phyloP scores from a whole-genome alignment of 768 basidiomycete species.

The Russula brevipes region DNA sequence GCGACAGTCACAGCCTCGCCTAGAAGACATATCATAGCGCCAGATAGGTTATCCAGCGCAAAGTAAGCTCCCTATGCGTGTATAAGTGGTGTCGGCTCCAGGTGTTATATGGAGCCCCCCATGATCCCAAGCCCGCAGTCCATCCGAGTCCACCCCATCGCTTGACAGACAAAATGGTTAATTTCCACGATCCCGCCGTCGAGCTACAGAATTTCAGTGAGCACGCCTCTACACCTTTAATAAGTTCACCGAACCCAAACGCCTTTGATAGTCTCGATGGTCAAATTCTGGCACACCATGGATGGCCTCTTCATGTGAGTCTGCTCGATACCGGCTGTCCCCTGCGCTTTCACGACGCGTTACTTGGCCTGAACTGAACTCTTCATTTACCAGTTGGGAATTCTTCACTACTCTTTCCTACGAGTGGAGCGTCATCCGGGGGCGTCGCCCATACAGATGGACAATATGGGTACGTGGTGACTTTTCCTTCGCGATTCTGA shows the following conservation, averaged over 20 bases:
- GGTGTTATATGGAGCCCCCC: neutral
- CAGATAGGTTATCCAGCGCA: too few species aligned
- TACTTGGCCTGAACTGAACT: neutral
- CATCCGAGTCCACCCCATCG: too few species aligned
- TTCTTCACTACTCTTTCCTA: neutral
- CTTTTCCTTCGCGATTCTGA: neutral
- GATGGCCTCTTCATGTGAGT: neutral
- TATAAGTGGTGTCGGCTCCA: neutral
- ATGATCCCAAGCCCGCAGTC: neutral
- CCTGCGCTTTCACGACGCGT: too few species aligned
- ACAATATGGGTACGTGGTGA: slow-evolving; percentile 11
- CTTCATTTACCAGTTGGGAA: neutral
- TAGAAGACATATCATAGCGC: too few species aligned
- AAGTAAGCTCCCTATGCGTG: too few species aligned
- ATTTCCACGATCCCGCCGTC: neutral
- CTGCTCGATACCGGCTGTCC: too few species aligned
- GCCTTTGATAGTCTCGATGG: neutral
- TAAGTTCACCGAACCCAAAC: neutral
- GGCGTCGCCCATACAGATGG: neutral
- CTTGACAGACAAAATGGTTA: neutral
- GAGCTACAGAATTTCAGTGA: too few species aligned
- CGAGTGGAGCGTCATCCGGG: neutral
- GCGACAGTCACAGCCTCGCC: too few species aligned
- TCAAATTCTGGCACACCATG: neutral
- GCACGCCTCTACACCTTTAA: neutral